Evolutionary conservation across 1,284 basidiomycete genomes (phyloP).

Genomic region (Sanguinoderma infundibulare): DNA sequence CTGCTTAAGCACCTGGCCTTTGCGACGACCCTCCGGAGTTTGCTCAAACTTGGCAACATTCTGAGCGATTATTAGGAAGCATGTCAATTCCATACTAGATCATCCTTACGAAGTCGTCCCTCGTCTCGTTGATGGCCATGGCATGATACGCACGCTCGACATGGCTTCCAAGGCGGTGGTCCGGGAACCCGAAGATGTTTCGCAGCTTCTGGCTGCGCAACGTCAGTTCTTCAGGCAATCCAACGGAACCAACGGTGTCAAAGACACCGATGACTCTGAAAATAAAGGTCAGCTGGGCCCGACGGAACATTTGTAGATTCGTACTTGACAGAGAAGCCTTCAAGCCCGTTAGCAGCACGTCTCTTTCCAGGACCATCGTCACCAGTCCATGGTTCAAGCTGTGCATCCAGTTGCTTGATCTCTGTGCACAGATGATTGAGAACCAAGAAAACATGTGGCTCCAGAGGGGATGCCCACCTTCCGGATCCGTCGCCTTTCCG

Average conservation of each 20-base stretch:
- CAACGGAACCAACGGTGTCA: constrained; percentile 73
- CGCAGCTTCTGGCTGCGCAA: constrained; percentile 43
- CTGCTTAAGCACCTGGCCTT: constrained; percentile 66
- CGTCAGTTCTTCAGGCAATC: constrained; percentile 66
- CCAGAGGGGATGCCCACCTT: constrained; percentile 41
- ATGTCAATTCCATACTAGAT: neutral
- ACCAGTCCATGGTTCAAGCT: constrained; percentile 57
- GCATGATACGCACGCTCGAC: constrained; percentile 69
- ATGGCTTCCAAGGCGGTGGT: constrained; percentile 62
- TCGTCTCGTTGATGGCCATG: constrained; percentile 65
- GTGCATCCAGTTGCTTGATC: constrained; percentile 42
- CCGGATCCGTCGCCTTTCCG: constrained; percentile 51
- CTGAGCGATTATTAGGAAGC: neutral
- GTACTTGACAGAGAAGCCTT: constrained; percentile 66
- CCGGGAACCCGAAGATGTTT: constrained; percentile 66
- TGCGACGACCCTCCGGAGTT: constrained; percentile 51
- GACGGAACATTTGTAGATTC: constrained; percentile 16
- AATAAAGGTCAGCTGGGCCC: neutral
- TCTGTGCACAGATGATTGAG: constrained; percentile 40
- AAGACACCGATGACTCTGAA: constrained; percentile 71
- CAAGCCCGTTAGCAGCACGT: constrained; percentile 49
- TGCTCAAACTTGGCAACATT: constrained; percentile 59
- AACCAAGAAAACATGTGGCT: neutral
- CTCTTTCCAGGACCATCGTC: constrained; percentile 52
- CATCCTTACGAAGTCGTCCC: constrained; percentile 68